Conservation (phyloP, 768 basidiomycete species). For the Rhodosporidiobolus sp. region DNA sequence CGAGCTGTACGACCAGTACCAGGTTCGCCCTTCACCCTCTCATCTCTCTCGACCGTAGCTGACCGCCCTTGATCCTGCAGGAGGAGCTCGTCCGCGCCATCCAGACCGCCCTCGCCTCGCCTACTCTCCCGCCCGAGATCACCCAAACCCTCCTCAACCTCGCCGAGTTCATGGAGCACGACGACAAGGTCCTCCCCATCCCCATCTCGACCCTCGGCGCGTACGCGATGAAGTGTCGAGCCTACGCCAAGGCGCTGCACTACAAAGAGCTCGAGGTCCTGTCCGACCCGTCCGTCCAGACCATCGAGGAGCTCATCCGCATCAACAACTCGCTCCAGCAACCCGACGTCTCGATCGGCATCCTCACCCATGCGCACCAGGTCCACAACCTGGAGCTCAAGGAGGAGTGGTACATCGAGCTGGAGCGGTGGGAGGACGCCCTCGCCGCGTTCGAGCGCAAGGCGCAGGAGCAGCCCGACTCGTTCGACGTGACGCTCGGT, state of each 20-base stretch:
- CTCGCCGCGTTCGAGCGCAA: constrained; percentile 78
- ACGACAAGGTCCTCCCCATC: constrained; percentile 91
- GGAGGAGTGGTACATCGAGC: constrained; percentile 96
- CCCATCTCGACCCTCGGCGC: constrained; percentile 89
- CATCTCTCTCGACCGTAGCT: neutral
- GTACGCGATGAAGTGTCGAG: constrained; percentile 86
- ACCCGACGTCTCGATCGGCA: constrained; percentile 97
- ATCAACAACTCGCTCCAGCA: constrained; percentile 97
- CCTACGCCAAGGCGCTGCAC: constrained; percentile 94
- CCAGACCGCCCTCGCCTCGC: constrained; percentile 72
- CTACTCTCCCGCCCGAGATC: constrained; percentile 75
- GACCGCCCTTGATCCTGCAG: constrained; percentile 53
- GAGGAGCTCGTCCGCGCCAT: constrained; percentile 91
- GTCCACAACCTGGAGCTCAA: constrained; percentile 87
- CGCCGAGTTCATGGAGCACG: constrained; percentile 98
- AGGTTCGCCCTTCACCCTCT: constrained; percentile 55
- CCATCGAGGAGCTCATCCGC: constrained; percentile 89
- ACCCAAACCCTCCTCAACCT: constrained; percentile 87
- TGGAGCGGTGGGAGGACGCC: constrained; percentile 94
- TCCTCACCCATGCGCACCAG: constrained; percentile 80
- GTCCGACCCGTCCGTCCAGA: constrained; percentile 74
- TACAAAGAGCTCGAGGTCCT: constrained; percentile 99
- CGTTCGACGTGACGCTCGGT: constrained; percentile 75
- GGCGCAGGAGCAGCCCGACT: constrained; percentile 67
- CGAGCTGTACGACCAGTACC: constrained; percentile 92